Base-by-base conservation (phyloP, 495 filamentous ascomycete species). In the Rhypophila decipiens region DNA sequence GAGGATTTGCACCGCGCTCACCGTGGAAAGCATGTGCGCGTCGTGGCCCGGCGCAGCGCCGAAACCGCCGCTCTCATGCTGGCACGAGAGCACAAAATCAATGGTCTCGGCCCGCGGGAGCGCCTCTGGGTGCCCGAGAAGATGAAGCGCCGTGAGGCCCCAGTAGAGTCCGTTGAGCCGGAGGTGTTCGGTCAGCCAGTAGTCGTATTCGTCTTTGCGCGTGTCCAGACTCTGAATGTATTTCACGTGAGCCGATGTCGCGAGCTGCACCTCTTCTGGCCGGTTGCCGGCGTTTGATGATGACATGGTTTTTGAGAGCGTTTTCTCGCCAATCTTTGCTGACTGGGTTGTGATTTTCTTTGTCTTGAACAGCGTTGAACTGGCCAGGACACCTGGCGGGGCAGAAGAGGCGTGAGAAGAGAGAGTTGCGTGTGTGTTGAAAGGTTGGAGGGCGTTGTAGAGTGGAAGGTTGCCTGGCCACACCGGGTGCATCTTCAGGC, bases 141-240 rank as follows among this genome's bases (percentile, higher is more conserved):
- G 75, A 69, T 96, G 84, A 7, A 97, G 77, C 12, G 91, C 85
- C 2, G 81, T 91, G 45, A 98, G 71, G 21, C 94, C 93, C 93
- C 93, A 98, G 67, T 98, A 98, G 29, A 97, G 77, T 24, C 93
- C 93, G 61, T 90, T 95, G 24, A 97, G 73, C 39, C 93, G 87
- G 44, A 98, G 80, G 59, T 98, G 93, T 66, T 96, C 90, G 5
- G 94, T 97, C 53, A 96, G 76, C 83, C 90, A 95, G 69, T 97
- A 97, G 63, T 96, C 90, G 49, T 95, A 80, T 61, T 95, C 88
- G 69, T 96, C 90, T 69, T 85, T 87, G 52, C 85, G 86, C 42
- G 82, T 89, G 64, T 98, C 90, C 50, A 98, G 75, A 55, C 84
- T 88, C 67, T 95, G 85, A 51, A 98, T 95, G 62, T 97, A 98